Evolutionary conservation across 306 rosid genomes (phyloP), one percentile per base, ranked within the genome.

Genomic region (Alnus rubra): DNA sequence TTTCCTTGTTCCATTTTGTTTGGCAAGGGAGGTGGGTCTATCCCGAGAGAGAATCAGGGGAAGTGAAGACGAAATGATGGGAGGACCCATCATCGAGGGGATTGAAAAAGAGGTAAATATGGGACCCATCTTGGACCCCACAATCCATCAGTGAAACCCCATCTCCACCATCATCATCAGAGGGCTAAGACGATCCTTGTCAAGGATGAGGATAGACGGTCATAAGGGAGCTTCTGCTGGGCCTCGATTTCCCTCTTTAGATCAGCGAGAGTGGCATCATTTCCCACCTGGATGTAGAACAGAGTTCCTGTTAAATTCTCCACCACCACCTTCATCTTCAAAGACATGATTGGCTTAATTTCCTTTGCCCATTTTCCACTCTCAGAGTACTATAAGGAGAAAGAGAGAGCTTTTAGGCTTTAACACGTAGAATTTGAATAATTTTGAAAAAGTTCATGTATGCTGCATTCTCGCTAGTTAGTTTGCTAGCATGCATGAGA

Each of bases 81-180:
- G 39, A 23, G 30, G 74, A 56, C 4, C 70, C 88, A 63, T 87
- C 85, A 54, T 88, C 88, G 52, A 86, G 5, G 9, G 92, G 89
- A 59, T 45, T 44, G 78, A 92, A 64, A 83, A 92, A 88, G 54
- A 92, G 74, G 19, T 90, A 88, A 49, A 90, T 59, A 73, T 86
- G 89, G 37, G 85, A 81, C n/a, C 88, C 87, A 80, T 88, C 92
- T 69, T 79, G 79, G 74, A 92, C 83, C 4, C 97, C 96, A 81
- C 68, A 90, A 79, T 90, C 89, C 76, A 65, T 39, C 2, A 92
- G 84, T 4, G 89, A 71, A 13, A 47, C 28, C 11, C 69, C 82
- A 62, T 83, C 90, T 8, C 81, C 87, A 1, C 76, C 83, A n/a
- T 39, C 75, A 3, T 81, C 53, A 84, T 76, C 67, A 79, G 28